A percentile compares a stretch with the other conserved stretches of the same genome.
Conservation (phyloP, 2,329 filamentous ascomycete genomes). For the Aspergillus latus region DNA sequence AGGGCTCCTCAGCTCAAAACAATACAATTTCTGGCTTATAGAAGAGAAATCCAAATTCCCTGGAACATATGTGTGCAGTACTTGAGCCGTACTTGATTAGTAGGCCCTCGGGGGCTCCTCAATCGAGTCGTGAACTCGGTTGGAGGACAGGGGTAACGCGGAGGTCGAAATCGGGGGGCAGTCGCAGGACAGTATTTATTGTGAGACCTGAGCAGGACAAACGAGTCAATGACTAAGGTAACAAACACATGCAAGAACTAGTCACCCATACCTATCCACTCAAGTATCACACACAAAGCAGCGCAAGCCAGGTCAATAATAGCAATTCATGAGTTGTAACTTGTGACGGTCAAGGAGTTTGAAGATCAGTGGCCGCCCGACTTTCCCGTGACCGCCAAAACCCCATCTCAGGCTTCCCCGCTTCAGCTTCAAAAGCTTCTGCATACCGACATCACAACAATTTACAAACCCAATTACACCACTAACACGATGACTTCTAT, state of each 20-base stretch:
- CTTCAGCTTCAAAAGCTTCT: neutral
- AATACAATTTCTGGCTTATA: neutral
- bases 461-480: neutral
- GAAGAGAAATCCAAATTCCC: neutral
- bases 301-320: neutral
- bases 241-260: neutral
- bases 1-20: neutral
- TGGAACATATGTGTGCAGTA: neutral
- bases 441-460: neutral
- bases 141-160: conserved; percentile 3
- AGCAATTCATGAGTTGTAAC: neutral
- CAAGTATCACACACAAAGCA: neutral
- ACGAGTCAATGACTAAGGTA: neutral
- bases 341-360: neutral
- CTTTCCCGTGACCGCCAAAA: conserved; percentile 28
- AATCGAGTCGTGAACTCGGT: neutral
- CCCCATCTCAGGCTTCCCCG: conserved; percentile 21
- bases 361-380: conserved; percentile 1
- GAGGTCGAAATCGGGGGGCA: neutral
- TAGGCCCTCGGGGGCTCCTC: neutral
- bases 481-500: conserved; percentile 70
- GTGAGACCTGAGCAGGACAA: neutral
- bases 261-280: neutral
- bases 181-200: conserved; percentile 12
- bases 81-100: neutral